Evolutionary conservation across 768 basidiomycete genomes (phyloP), one percentile per base, ranked within the genome.

Genomic region (Gautieria morchelliformis): DNA sequence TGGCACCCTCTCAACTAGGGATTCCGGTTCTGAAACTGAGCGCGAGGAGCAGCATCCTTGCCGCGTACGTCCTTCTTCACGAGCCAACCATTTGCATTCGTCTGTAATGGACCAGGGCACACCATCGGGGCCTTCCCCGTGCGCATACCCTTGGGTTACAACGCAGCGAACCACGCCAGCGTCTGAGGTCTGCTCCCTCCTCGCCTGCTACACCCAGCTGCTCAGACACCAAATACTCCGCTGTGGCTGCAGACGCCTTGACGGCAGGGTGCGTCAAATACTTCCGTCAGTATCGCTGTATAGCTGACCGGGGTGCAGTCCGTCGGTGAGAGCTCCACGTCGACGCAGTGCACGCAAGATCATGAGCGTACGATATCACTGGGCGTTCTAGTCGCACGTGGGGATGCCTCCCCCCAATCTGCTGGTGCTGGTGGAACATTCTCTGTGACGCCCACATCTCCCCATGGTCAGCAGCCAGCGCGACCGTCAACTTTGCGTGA

Each of bases 11-110:
- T 22, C 30, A 15, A 19, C 45, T 1, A 24, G 47, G 33, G 75
- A 77, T 53, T 90, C 88, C 7, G 89, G 89, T 33, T 90, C 87
- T 2, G 89, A 90, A 68, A 91, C 89, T 0, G 89, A 91, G 68
- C 53, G 53, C 30, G 56, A 58, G 24, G 49, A 41, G 46, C 54
- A 35, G 10, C 42, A 56, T 14, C 46, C 37, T 19, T 24, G 14
- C 27, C 53, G 52, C 19, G 27, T 37, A 53, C 65, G 59, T 68
- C 55, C 66, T 70, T 60, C 63, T 70, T 55, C 59, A 67, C 60
- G 64, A 51, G 46, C 39, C 41, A 52, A 58, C 49, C 63, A 59
- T n/a, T 66, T 65, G 42, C 68, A 68, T 2, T 73, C 76, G 17
- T 71, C 70, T 9, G 77, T 74, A 53, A 74, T 74, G 44, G 67